phyloP scores from a whole-genome alignment of 2,329 filamentous ascomycete genomes.

The Hymenoscyphus scutula region DNA sequence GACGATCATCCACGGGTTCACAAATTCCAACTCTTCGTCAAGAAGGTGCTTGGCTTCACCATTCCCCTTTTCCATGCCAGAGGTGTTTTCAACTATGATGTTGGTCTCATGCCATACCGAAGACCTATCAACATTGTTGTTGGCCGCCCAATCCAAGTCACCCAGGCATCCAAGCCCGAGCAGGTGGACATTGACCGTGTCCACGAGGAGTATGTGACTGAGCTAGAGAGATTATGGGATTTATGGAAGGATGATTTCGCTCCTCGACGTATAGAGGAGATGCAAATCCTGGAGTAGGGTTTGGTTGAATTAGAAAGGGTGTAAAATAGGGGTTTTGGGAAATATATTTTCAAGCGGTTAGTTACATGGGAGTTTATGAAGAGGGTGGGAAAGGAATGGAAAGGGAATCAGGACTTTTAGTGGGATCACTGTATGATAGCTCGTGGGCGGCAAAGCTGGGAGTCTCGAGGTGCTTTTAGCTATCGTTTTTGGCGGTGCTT shows the following conservation, averaged over 20 bases:
- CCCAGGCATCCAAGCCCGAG: slow-evolving; percentile 60
- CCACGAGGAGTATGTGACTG: slow-evolving; percentile 74
- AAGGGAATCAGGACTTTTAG: background rate
- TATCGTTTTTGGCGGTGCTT: background rate
- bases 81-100: slow-evolving; percentile 96
- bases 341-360: too few species aligned
- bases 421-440: background rate
- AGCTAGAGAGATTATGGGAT: slow-evolving; percentile 71
- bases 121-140: slow-evolving; percentile 86
- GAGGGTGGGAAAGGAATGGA: background rate
- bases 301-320: background rate
- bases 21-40: slow-evolving; percentile 77
- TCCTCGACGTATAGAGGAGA: slow-evolving; percentile 57
- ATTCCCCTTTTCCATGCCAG: slow-evolving; percentile 86
- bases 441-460: background rate
- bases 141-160: slow-evolving; percentile 73
- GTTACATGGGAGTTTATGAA: background rate
- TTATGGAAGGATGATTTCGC: slow-evolving; percentile 76
- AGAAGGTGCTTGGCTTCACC: slow-evolving; percentile 87
- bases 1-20: slow-evolving; percentile 76
- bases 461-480: background rate
- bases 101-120: slow-evolving; percentile 92
- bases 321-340: background rate
- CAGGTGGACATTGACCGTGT: slow-evolving; percentile 76
- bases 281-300: slow-evolving; percentile 60